phyloP scores from a whole-genome alignment of 345 rosid species.

The Dimocarpus longan region DNA sequence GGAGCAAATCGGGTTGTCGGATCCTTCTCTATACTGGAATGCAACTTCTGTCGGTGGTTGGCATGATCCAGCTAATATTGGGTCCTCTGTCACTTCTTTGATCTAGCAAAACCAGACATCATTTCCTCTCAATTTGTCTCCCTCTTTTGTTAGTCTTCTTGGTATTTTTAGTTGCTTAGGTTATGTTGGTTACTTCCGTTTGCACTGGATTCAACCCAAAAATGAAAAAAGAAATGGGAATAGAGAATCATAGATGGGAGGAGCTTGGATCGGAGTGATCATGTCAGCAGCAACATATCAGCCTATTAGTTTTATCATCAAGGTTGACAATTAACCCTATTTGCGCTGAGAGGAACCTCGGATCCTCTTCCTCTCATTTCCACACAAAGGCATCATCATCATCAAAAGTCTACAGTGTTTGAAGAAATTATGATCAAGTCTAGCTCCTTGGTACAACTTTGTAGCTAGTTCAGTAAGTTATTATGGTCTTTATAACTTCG shows the following conservation, averaged over 20 bases:
- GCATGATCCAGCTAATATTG: constrained; percentile 74
- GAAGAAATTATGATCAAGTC: constrained; percentile 30
- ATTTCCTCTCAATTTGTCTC: constrained; percentile 41
- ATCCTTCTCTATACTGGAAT: constrained; percentile 63
- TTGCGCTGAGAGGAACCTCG: constrained; percentile 93
- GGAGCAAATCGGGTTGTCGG: constrained; percentile 52
- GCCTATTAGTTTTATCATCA: constrained; percentile 43
- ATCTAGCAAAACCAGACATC: constrained; percentile 44
- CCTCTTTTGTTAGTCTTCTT: constrained; percentile 44
- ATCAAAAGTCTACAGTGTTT: constrained; percentile 19
- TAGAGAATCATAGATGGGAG: constrained; percentile 33
- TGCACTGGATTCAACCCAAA: constrained; percentile 14
- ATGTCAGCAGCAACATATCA: constrained; percentile 65
- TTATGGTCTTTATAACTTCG: constrained; percentile 31
- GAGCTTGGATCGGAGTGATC: constrained; percentile 91
- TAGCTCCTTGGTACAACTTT: constrained; percentile 39
- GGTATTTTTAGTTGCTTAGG: constrained; percentile 25
- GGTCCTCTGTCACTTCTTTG: constrained; percentile 77
- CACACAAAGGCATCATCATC: constrained; percentile 10
- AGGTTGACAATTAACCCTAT: constrained; percentile 40
- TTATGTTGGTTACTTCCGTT: constrained; percentile 24
- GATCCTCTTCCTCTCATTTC: constrained; percentile 80
- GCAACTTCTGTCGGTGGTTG: constrained; percentile 49
- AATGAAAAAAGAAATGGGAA: background rate
- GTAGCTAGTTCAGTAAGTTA: constrained; percentile 29